Conservation (phyloP, 1,284 basidiomycete species). For the Bondarzewia mesenterica region DNA sequence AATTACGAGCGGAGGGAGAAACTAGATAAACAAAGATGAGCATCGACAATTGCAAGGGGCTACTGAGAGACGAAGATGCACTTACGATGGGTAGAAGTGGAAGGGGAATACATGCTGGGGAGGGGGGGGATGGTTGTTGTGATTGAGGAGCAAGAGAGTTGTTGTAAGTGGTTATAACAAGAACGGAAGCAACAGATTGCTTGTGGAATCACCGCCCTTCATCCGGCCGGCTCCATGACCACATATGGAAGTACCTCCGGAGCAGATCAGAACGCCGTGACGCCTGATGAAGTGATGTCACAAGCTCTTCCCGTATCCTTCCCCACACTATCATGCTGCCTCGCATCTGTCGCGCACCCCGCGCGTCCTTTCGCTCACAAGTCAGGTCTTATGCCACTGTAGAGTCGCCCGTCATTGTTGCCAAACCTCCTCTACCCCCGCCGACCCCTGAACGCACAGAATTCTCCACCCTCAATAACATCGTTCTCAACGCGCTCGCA, state of each 20-base stretch:
- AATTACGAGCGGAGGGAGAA: constrained; percentile 8
- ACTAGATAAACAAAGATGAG: constrained; percentile 1
- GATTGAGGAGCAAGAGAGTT: background rate
- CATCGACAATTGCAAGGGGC: background rate
- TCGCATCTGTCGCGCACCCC: background rate
- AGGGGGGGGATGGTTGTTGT: background rate
- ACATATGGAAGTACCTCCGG: no score
- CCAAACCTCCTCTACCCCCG: constrained; percentile 7
- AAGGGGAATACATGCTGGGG: constrained; percentile 3
- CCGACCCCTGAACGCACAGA: background rate
- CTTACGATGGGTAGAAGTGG: background rate
- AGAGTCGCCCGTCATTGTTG: constrained; percentile 9
- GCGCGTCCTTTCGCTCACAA: background rate
- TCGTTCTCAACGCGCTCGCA: constrained; percentile 10
- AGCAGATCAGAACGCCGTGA: no score
- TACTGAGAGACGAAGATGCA: background rate
- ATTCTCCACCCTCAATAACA: constrained; percentile 6
- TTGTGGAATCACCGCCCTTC: no score
- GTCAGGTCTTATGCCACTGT: constrained; percentile 7
- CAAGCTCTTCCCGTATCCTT: no score
- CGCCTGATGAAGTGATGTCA: no score
- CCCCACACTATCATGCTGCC: background rate
- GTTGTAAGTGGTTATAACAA: no score
- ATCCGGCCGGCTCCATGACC: no score
- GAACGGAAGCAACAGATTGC: no score